Conservation (phyloP, 768 basidiomycete species). For the Neoboletus brunneissimus region DNA sequence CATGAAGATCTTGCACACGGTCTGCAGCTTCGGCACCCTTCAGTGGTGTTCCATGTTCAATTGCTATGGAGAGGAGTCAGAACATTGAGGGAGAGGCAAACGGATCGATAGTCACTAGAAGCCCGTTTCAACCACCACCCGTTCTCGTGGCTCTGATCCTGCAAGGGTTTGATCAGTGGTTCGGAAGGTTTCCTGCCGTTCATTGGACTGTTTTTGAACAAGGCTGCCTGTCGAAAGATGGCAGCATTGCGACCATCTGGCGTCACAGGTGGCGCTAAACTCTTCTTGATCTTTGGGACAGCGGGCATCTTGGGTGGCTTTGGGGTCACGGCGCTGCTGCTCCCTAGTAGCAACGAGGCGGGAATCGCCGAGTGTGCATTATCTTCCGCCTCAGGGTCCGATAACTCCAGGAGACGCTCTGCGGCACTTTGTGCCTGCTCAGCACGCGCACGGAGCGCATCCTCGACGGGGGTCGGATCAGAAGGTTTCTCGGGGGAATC, state of each 20-base stretch:
- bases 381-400: slow-evolving; percentile 70
- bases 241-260: slow-evolving; percentile 57
- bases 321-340: slow-evolving; percentile 34
- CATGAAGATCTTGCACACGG: slow-evolving; percentile 49
- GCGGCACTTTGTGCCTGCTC: slow-evolving; percentile 95
- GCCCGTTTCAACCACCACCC: slow-evolving; percentile 85
- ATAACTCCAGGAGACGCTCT: slow-evolving; percentile 80
- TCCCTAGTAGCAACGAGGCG: slow-evolving; percentile 48
- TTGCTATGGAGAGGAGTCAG: slow-evolving; percentile 22
- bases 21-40: slow-evolving; percentile 40
- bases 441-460: slow-evolving; percentile 81
- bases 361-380: slow-evolving; percentile 53
- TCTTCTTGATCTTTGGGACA: slow-evolving; percentile 34
- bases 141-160: slow-evolving; percentile 64
- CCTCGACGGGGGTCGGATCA: slow-evolving; percentile 62
- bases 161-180: slow-evolving; percentile 67
- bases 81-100: not conserved
- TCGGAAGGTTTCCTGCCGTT: slow-evolving; percentile 46
- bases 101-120: slow-evolving; percentile 48
- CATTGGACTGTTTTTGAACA: slow-evolving; percentile 80
- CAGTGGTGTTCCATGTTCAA: slow-evolving; percentile 48
- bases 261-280: slow-evolving; percentile 50
- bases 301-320: slow-evolving; percentile 38
- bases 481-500: slow-evolving; percentile 47
- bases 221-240: slow-evolving; percentile 70